Percentiles rank a stretch among this genome's conserved stretches.
These are phyloP conservation scores for Hemerocallis citrina DNA, from an alignment of 106 monocot species.

Conservation along the genomic window DNA sequence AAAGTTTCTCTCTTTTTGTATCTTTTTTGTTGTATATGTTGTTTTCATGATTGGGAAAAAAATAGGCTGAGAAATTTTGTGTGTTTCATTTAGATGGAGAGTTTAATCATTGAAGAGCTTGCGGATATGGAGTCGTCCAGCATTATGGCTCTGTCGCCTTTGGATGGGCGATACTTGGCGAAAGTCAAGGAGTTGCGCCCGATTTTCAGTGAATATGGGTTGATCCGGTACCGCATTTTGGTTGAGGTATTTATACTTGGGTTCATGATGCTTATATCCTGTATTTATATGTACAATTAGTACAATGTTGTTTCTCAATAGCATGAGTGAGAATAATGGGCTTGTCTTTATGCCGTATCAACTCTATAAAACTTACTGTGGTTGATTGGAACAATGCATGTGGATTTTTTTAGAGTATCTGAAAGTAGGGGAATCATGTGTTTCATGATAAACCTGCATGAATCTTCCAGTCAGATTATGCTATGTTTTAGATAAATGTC, in stretches of 20 bases:
- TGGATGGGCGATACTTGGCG: slow-evolving; percentile 73
- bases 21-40: background rate
- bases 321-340: no score
- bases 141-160: slow-evolving; percentile 65
- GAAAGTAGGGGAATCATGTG: no score
- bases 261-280: no score
- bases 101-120: slow-evolving; percentile 5
- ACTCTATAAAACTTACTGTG: no score
- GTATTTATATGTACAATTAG: no score
- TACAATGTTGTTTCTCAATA: no score
- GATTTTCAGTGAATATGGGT: slow-evolving; percentile 83
- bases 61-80: background rate
- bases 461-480: no score
- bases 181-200: slow-evolving; percentile 49
- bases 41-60: background rate
- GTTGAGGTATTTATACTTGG: slow-evolving; percentile 60
- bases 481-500: no score
- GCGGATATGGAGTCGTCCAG: slow-evolving; percentile 21
- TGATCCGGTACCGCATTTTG: slow-evolving; percentile 63
- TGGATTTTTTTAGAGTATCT: no score
- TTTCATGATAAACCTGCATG: no score
- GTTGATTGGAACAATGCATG: no score
- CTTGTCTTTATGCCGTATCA: no score
- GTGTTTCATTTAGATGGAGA: slow-evolving; percentile 12
- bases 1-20: background rate